A percentile compares a stretch with the other conserved stretches of the same genome.
Conservation (phyloP, 495 filamentous ascomycete genomes). For the Penicillium daleae region DNA sequence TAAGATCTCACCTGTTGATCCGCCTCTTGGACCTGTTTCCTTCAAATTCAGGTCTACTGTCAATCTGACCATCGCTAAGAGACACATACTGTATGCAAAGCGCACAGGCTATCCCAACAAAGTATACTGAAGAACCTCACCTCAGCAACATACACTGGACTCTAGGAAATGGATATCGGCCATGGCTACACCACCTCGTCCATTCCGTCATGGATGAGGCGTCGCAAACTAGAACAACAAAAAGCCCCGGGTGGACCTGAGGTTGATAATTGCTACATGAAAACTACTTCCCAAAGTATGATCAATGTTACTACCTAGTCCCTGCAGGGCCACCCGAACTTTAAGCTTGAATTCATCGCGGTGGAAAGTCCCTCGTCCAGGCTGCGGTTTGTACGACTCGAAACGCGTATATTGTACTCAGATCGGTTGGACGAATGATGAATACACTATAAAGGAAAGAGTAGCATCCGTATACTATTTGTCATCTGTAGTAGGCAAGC, state of each 20-base stretch:
- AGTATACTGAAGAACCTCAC: too few species aligned
- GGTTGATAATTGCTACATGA: not conserved
- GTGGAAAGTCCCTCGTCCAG: conserved; percentile 5
- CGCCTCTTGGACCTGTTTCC: not conserved
- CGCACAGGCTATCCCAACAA: too few species aligned
- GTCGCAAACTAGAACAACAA: not conserved
- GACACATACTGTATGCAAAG: not conserved
- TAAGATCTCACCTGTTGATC: not conserved
- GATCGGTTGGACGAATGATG: not conserved
- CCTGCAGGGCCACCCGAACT: conserved; percentile 13
- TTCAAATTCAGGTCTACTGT: too few species aligned
- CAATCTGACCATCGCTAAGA: not conserved
- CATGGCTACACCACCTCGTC: not conserved
- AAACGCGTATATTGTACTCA: conserved; percentile 11
- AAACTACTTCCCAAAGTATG: not conserved
- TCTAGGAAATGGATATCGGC: not conserved
- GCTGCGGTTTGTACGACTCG: conserved; percentile 7
- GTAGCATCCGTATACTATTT: not conserved
- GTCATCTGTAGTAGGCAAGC: not conserved
- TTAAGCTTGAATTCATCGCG: conserved; percentile 16
- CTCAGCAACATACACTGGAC: too few species aligned
- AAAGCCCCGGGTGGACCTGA: not conserved
- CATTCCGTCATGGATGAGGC: not conserved
- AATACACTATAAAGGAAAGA: not conserved
- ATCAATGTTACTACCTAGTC: not conserved